These are phyloP conservation scores for Aspergillus asperescens DNA, from an alignment of 495 filamentous ascomycete species.

Conservation along the genomic window DNA sequence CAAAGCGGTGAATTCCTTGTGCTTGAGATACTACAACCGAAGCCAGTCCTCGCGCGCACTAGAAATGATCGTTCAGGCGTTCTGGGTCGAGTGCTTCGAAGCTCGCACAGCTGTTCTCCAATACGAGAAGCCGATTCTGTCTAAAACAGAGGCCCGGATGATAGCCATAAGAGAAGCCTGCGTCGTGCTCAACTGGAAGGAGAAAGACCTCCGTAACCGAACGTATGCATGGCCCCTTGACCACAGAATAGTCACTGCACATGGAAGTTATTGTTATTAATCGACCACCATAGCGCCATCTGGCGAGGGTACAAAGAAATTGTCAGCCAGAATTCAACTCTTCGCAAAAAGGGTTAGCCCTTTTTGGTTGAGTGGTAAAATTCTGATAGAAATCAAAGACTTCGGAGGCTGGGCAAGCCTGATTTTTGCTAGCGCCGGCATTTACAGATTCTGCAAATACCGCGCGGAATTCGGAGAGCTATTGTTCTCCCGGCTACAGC, in stretches of 20 bases:
- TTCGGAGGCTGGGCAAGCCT: constrained; percentile 21
- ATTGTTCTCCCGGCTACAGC: constrained; percentile 14
- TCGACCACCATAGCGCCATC: constrained; percentile 17
- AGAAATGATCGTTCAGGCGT: constrained; percentile 25
- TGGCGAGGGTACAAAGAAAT: constrained; percentile 26
- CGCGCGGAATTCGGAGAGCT: constrained; percentile 17
- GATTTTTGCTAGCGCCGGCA: constrained; percentile 18
- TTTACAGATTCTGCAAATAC: constrained; percentile 26
- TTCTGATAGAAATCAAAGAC: constrained; percentile 25
- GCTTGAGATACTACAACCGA: constrained; percentile 22
- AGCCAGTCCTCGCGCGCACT: constrained; percentile 22
- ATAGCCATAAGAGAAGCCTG: constrained; percentile 20
- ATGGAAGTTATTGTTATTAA: too few relatives aligned
- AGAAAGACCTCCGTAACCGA: constrained; percentile 22
- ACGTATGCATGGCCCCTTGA: constrained; percentile 17
- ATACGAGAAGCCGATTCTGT: constrained; percentile 14
- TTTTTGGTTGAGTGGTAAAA: too few relatives aligned
- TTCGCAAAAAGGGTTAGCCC: too few relatives aligned
- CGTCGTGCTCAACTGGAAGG: constrained; percentile 17
- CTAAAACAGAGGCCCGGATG: constrained; percentile 19
- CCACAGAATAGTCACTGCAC: too few relatives aligned
- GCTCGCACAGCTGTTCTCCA: constrained; percentile 19
- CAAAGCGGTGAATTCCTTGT: constrained; percentile 16
- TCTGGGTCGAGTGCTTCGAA: constrained; percentile 23
- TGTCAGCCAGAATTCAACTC: too few relatives aligned